A percentile compares a stretch with the other conserved stretches of the same genome.
phyloP scores from a whole-genome alignment of 305 asterid genomes.

The Solanum chacoense region DNA sequence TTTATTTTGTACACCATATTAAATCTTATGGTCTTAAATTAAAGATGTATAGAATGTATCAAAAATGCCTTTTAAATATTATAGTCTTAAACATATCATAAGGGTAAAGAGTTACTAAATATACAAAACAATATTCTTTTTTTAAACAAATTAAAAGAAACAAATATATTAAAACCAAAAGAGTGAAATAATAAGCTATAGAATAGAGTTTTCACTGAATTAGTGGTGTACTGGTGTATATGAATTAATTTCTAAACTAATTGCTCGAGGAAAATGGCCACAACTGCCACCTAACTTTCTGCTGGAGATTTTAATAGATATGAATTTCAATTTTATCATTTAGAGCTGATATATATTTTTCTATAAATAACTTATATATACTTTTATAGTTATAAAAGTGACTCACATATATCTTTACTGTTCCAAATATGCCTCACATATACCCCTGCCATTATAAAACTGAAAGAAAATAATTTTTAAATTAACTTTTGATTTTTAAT shows the following conservation, averaged over 20 bases:
- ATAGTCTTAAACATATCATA: too few relatives aligned
- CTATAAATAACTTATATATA: too few relatives aligned
- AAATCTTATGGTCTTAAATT: background rate
- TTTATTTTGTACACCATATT: too few relatives aligned
- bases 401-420: background rate
- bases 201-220: background rate
- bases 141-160: too few relatives aligned
- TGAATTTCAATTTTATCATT: too few relatives aligned
- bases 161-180: too few relatives aligned
- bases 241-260: background rate
- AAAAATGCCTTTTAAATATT: too few relatives aligned
- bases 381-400: background rate
- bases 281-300: background rate
- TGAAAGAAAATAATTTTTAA: background rate
- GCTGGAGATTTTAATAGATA: background rate
- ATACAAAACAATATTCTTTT: background rate
- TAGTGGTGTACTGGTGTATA: background rate
- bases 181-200: background rate
- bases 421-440: background rate
- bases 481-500: too few relatives aligned
- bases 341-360: too few relatives aligned
- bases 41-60: too few relatives aligned
- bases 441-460: too few relatives aligned
- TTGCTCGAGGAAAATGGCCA: background rate
- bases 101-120: background rate